These are phyloP conservation scores for Ustilago loliicola DNA, from an alignment of 1,284 basidiomycete genomes.

Conservation along the genomic window DNA sequence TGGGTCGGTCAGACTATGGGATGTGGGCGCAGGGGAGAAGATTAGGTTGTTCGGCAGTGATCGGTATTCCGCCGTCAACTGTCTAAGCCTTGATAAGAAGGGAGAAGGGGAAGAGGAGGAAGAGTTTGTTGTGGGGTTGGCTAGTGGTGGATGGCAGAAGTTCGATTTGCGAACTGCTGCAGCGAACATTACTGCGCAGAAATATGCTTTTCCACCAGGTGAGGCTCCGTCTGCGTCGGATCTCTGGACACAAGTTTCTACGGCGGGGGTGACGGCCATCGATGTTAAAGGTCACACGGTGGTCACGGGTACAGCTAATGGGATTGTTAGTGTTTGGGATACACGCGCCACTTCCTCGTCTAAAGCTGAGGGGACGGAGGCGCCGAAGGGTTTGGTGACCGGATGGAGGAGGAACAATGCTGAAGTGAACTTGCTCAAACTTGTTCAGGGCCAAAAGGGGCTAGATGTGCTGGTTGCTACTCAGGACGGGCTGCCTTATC, in stretches of 20 bases:
- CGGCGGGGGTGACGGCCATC: conserved; percentile 58
- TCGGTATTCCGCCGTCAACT: conserved; percentile 72
- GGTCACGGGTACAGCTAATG: conserved; percentile 78
- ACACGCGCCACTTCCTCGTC: conserved; percentile 67
- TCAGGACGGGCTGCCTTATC: conserved; percentile 60
- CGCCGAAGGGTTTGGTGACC: conserved; percentile 29
- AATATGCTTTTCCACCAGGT: conserved; percentile 57
- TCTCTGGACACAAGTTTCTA: conserved; percentile 75
- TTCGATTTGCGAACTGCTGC: conserved; percentile 76
- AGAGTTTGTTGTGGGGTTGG: conserved; percentile 73
- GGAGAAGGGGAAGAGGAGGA: conserved; percentile 24
- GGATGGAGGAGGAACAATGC: conserved; percentile 41
- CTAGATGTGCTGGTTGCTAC: conserved; percentile 46
- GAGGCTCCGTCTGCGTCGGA: conserved; percentile 71
- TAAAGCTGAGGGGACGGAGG: neutral
- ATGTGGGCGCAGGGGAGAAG: conserved; percentile 76
- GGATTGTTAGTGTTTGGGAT: conserved; percentile 77
- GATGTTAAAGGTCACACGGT: conserved; percentile 71
- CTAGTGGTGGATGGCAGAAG: conserved; percentile 75
- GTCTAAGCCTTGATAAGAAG: conserved; percentile 69
- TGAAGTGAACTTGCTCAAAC: conserved; percentile 16
- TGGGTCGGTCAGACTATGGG: conserved; percentile 81
- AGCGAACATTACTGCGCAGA: conserved; percentile 72
- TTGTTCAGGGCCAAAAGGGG: conserved; percentile 4
- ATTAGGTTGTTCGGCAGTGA: conserved; percentile 66